Evolutionary conservation across 1,139 yeast species (phyloP), one percentile per base, ranked within the genome.

Genomic region (Citeromyces hawaiiensis): DNA sequence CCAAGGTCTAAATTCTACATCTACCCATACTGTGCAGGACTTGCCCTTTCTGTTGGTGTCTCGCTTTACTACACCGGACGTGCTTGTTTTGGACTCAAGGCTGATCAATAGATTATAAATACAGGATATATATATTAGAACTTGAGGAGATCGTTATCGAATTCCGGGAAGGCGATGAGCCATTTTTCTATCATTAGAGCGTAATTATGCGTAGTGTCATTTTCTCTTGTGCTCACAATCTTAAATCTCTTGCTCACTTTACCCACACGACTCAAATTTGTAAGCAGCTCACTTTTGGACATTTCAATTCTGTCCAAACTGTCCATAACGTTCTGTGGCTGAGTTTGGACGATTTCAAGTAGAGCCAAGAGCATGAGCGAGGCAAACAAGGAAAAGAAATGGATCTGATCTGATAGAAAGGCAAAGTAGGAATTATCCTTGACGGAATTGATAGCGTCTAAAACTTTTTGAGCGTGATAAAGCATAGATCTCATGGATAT

Each of bases 11-110:
- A 83, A 67, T 66, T 73, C 56, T 66, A 81, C 60, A 73, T 87
- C 52, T 83, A 82, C 66, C 96, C 96, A 60, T 88, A 81, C 76
- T 83, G 77, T 70, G 93, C 87, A 50, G 68, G 83, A 50, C 83
- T 87, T 68, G 69, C 88, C 47, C 70, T 81, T 47, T 68, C 87
- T 51, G 72, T 86, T 43, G 71, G 72, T 48, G 72, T 75, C 48
- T 83, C 94, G 52, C 65, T 81, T 50, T 75, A 62, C 68, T 85
- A 81, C 72, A 61, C 82, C 41, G 91, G 82, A 52, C 81, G 93
- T 69, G 94, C 94, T 52, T 59, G 74, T 47, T 60, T 66, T 42
- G 88, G 87, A 57, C 68, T 80, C 56, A 81, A 80, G 67, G 85
- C 67, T 40, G 53, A 58, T 43, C 46, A 51, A 43, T 51, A 47